phyloP scores from a whole-genome alignment of 2,329 filamentous ascomycete species.

The Nigrograna mackinnonii region DNA sequence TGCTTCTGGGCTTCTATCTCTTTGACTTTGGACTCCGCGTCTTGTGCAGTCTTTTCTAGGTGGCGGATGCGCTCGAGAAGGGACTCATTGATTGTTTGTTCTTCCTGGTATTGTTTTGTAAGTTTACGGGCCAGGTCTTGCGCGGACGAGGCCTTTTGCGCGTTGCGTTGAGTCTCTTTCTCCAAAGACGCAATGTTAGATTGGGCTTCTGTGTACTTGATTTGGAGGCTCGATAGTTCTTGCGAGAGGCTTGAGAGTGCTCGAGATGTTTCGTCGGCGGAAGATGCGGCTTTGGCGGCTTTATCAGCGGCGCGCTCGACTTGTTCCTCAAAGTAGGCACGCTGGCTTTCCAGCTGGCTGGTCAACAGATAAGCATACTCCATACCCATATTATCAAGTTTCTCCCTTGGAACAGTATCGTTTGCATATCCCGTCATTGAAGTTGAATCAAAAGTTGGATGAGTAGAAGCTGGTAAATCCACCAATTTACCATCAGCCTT shows the following conservation, averaged over 20 bases:
- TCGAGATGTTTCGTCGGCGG: conserved; percentile 64
- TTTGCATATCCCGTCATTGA: conserved; percentile 53
- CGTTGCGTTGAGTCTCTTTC: conserved; percentile 64
- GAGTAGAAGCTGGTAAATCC: conserved; percentile 69
- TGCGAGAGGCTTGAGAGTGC: conserved; percentile 55
- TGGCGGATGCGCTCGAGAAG: conserved; percentile 82
- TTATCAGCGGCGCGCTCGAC: conserved; percentile 89
- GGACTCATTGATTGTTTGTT: conserved; percentile 81
- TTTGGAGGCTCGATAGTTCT: conserved; percentile 58
- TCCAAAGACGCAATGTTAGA: conserved; percentile 71
- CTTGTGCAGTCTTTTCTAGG: conserved; percentile 61
- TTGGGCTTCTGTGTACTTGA: conserved; percentile 53
- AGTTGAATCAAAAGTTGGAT: conserved; percentile 18
- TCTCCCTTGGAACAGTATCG: conserved; percentile 73
- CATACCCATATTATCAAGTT: conserved; percentile 77
- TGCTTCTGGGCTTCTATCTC: conserved; percentile 58
- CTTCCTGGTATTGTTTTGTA: conserved; percentile 77
- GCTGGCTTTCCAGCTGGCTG: conserved; percentile 89
- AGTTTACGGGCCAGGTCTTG: conserved; percentile 76
- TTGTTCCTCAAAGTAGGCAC: conserved; percentile 92
- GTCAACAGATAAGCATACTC: conserved; percentile 95
- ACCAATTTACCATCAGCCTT: conserved; percentile 92
- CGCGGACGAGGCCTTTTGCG: conserved; percentile 67
- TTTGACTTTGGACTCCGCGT: conserved; percentile 53
- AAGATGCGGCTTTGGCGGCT: conserved; percentile 71